Conservation (phyloP, 2,329 filamentous ascomycete genomes). For the Claviceps paspali region DNA sequence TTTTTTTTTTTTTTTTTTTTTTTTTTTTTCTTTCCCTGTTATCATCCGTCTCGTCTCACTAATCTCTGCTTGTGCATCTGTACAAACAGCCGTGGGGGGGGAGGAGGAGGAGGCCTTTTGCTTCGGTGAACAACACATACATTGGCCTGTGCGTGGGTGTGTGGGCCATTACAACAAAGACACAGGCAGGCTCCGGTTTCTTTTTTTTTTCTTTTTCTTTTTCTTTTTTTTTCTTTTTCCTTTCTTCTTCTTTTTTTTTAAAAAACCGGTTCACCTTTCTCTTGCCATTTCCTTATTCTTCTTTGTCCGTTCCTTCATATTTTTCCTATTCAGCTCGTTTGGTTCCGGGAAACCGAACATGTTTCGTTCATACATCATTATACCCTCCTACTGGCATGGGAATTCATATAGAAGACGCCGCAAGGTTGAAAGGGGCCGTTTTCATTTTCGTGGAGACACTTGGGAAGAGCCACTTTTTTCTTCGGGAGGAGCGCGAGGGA, state of each 20-base stretch:
- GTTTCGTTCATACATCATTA: constrained; percentile 11
- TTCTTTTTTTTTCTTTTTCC: neutral
- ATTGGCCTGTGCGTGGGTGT: no score
- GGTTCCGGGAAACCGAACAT: constrained; percentile 1
- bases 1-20: constrained; percentile 8
- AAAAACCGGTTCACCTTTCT: no score
- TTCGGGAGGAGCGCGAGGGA: no score
- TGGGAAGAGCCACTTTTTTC: neutral
- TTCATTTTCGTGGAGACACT: constrained; percentile 3
- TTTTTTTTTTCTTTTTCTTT: neutral
- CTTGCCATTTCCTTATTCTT: constrained; percentile 11
- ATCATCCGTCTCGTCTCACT: no score
- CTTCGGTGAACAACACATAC: no score
- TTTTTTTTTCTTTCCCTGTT: constrained; percentile 11
- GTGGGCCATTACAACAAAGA: no score
- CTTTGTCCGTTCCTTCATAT: constrained; percentile 1
- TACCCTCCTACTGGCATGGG: constrained; percentile 21
- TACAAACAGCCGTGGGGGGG: no score
- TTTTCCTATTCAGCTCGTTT: neutral
- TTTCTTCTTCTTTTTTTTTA: neutral
- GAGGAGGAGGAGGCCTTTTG: no score
- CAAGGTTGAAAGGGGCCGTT: constrained; percentile 18
- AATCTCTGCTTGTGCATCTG: no score
- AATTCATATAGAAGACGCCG: constrained; percentile 24
- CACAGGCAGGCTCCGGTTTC: no score